Percentiles rank a stretch among this genome's conserved stretches.
These are phyloP conservation scores for Lodderomyces parapsilosis DNA, from an alignment of 1,139 yeast species.

Conservation along the genomic window DNA sequence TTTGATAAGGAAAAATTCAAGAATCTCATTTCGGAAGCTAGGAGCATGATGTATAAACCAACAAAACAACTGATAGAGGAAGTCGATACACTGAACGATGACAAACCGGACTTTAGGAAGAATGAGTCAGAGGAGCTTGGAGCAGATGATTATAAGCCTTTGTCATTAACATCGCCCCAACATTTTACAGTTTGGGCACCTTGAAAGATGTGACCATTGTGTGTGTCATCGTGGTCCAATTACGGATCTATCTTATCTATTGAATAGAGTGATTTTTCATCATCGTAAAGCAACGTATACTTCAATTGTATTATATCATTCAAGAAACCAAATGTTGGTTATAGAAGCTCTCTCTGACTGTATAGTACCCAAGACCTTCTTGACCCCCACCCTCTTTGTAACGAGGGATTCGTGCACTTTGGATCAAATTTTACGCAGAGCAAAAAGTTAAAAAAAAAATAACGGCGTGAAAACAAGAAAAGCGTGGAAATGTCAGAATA, in stretches of 20 bases:
- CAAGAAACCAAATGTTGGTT: too few species aligned
- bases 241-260: too few species aligned
- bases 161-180: constrained; percentile 81
- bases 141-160: constrained; percentile 55
- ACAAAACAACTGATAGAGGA: constrained; percentile 30
- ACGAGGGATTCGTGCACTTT: not conserved
- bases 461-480: too few species aligned
- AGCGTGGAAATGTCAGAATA: too few species aligned
- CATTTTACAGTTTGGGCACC: constrained; percentile 86
- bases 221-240: too few species aligned
- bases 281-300: too few species aligned
- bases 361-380: not conserved
- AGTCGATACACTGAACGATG: constrained; percentile 2
- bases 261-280: too few species aligned
- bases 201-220: constrained; percentile 18
- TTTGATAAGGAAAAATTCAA: constrained; percentile 5
- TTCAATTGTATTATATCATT: too few species aligned
- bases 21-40: constrained; percentile 45
- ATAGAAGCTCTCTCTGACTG: too few species aligned
- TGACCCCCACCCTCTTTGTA: too few species aligned
- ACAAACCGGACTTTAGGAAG: not conserved
- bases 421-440: not conserved
- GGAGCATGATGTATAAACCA: constrained; percentile 52
- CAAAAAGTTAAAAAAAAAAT: not conserved
- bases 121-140: constrained; percentile 12